Conservation (phyloP, 1,284 basidiomycete genomes). For the Ganoderma boninense region DNA sequence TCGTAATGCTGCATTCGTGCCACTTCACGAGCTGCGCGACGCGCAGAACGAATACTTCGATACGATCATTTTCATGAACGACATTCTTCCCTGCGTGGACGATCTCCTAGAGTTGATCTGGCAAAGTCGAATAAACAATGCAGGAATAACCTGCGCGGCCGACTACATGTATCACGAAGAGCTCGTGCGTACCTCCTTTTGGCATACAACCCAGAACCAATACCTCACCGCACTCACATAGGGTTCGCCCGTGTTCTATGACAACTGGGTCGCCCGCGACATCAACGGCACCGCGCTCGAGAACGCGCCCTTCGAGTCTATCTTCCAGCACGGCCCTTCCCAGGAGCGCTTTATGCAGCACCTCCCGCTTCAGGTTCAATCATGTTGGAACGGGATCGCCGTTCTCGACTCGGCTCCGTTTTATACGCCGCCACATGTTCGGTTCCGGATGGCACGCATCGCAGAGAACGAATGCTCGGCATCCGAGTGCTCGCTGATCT, state of each 20-base stretch:
- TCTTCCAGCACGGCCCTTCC: constrained; percentile 86
- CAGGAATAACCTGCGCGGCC: constrained; percentile 94
- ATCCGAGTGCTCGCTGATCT: constrained; percentile 92
- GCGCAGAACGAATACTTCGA: constrained; percentile 92
- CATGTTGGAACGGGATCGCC: constrained; percentile 97
- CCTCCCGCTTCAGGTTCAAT: constrained; percentile 93
- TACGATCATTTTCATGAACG: constrained; percentile 97
- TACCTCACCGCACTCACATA: constrained; percentile 33
- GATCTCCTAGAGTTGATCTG: constrained; percentile 96
- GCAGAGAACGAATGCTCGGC: constrained; percentile 91
- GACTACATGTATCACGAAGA: constrained; percentile 99
- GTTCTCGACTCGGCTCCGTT: constrained; percentile 93
- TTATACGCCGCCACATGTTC: constrained; percentile 87
- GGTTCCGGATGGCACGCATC: constrained; percentile 91
- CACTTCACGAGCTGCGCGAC: constrained; percentile 91
- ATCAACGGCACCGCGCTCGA: constrained; percentile 97
- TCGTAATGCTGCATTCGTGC: constrained; percentile 93
- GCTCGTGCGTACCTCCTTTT: constrained; percentile 59
- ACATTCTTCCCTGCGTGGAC: constrained; percentile 94
- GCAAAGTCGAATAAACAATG: constrained; percentile 91
- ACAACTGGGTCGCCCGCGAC: constrained; percentile 97
- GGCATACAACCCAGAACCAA: background rate
- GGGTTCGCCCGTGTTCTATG: constrained; percentile 92
- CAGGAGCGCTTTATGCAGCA: constrained; percentile 87
- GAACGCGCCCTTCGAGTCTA: constrained; percentile 93